Evolutionary conservation across 2,329 filamentous ascomycete genomes (phyloP).

Genomic region (Aspergillus arachidicola): DNA sequence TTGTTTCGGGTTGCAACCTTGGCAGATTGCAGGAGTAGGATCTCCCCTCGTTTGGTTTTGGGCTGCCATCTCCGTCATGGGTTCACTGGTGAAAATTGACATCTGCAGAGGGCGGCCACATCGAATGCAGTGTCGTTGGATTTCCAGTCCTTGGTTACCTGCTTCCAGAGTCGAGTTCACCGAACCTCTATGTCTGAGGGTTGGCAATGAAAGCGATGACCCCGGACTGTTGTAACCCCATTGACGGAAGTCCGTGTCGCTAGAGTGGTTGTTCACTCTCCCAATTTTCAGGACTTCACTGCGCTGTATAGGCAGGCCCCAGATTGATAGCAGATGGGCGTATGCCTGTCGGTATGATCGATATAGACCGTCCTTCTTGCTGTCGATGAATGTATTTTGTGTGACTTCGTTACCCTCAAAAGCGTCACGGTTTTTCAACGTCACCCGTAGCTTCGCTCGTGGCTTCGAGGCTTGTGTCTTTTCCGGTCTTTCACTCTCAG

Average conservation of each 20-base stretch:
- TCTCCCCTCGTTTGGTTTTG: conserved; percentile 25
- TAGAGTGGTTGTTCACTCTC: conserved; percentile 42
- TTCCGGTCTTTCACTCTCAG: conserved; percentile 39
- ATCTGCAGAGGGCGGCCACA: conserved; percentile 42
- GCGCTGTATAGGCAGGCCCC: conserved; percentile 57
- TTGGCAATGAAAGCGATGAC: conserved; percentile 27
- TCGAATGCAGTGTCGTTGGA: conserved; percentile 46
- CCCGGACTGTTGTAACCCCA: conserved; percentile 31
- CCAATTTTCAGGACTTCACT: conserved; percentile 63
- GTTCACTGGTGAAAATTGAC: conserved; percentile 38
- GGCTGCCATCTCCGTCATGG: conserved; percentile 20
- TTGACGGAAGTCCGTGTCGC: conserved; percentile 22
- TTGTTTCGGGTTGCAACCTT: conserved; percentile 38
- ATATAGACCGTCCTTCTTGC: conserved; percentile 51
- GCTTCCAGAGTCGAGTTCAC: conserved; percentile 5
- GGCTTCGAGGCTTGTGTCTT: conserved; percentile 25
- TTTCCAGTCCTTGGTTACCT: conserved; percentile 37
- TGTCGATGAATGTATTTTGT: conserved; percentile 53
- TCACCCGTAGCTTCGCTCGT: conserved; percentile 47
- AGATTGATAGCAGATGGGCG: conserved; percentile 61
- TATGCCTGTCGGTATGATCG: conserved; percentile 59
- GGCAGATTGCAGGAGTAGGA: conserved; percentile 31
- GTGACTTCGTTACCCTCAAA: conserved; percentile 57
- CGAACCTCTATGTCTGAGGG: conserved; percentile 16
- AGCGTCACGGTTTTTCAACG: conserved; percentile 58